A percentile compares a stretch with the other conserved stretches of the same genome.
Conservation (phyloP, 2,329 filamentous ascomycete genomes). For the Stemphylium lycopersici region DNA sequence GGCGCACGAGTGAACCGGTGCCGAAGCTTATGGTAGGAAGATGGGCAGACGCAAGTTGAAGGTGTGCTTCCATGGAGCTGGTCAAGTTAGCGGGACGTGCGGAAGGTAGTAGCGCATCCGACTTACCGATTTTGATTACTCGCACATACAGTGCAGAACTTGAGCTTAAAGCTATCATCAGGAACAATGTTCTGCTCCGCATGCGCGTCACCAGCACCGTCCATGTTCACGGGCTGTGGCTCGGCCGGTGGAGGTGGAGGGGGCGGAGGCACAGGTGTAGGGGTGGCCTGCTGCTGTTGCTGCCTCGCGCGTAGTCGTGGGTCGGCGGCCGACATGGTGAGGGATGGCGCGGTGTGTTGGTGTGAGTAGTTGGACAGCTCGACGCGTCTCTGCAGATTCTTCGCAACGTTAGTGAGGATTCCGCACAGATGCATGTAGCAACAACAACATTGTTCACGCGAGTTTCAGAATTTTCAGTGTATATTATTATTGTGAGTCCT, state of each 20-base stretch:
- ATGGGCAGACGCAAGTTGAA: conserved; percentile 78
- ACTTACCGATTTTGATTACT: conserved; percentile 93
- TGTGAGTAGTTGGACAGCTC: background rate
- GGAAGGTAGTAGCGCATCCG: background rate
- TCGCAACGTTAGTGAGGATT: conserved; percentile 31
- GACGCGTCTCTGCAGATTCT: conserved; percentile 31
- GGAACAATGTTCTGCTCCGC: conserved; percentile 32
- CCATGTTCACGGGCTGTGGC: conserved; percentile 40
- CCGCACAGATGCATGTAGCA: conserved; percentile 3
- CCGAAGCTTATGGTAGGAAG: conserved; percentile 99
- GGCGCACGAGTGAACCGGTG: conserved; percentile 89
- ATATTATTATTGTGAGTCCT: conserved; percentile 57
- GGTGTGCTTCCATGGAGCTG: conserved; percentile 98
- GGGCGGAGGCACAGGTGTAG: conserved; percentile 59
- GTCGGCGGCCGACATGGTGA: conserved; percentile 49
- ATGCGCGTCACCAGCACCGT: conserved; percentile 39
- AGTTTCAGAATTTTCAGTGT: conserved; percentile 52
- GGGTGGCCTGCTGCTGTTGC: conserved; percentile 52
- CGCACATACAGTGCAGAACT: conserved; percentile 98
- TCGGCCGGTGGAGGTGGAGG: conserved; percentile 53
- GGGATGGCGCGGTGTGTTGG: background rate
- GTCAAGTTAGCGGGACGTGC: conserved; percentile 17
- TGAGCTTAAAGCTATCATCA: conserved; percentile 77
- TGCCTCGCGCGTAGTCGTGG: conserved; percentile 58
- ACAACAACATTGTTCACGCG: conserved; percentile 21